Conservation (phyloP, 148 eudicot species). For the Heliosperma pusillum region DNA sequence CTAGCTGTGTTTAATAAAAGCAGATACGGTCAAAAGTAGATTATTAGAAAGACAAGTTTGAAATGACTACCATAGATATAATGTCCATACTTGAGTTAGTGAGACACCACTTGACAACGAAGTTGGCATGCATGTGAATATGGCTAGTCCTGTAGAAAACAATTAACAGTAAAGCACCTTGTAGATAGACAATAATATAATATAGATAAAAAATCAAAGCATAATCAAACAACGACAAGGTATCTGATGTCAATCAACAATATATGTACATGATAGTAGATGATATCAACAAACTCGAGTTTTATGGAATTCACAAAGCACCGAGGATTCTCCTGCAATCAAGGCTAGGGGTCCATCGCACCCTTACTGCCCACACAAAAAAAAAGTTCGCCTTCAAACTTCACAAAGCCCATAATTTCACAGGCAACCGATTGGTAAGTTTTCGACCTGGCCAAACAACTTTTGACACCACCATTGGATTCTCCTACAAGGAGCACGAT, state of each 20-base stretch:
- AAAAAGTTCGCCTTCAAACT: neutral
- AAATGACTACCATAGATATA: neutral
- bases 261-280: neutral
- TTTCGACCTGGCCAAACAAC: neutral
- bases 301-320: neutral
- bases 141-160: constrained; percentile 62
- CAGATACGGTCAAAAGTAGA: constrained; percentile 9
- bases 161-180: constrained; percentile 16
- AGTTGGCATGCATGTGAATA: constrained; percentile 92
- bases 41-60: neutral
- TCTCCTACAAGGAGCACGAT: neutral
- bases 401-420: neutral
- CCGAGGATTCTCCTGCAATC: neutral
- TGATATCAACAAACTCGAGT: neutral
- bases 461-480: neutral
- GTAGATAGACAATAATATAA: constrained; percentile 1
- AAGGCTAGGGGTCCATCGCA: neutral
- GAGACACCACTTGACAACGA: constrained; percentile 95
- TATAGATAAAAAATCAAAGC: neutral
- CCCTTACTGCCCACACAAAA: neutral
- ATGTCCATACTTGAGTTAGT: constrained; percentile 61
- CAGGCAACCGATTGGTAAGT: neutral
- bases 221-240: neutral
- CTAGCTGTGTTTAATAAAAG: constrained; percentile 57
- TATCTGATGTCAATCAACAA: neutral